phyloP scores from a whole-genome alignment of 805 yeast species.

The Phaffomyces antillensis region DNA sequence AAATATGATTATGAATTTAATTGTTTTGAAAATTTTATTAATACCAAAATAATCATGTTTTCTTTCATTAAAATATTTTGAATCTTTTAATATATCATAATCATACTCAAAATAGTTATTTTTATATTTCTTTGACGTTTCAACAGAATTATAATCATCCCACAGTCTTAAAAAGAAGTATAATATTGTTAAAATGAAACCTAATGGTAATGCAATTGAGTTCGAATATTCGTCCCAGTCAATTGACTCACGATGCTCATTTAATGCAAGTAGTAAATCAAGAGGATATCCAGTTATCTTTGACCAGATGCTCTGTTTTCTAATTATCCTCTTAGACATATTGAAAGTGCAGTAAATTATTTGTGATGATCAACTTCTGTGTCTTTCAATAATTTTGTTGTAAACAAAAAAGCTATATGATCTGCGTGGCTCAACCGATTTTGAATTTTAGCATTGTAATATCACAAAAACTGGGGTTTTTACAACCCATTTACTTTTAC shows the following conservation, averaged over 20 bases:
- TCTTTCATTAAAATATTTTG: slow-evolving; percentile 14
- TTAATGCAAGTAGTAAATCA: slow-evolving; percentile 18
- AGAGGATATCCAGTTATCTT: slow-evolving; percentile 19
- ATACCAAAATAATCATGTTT: slow-evolving; percentile 3
- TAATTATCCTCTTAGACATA: slow-evolving; percentile 6
- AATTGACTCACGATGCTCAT: slow-evolving; percentile 22
- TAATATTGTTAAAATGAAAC: slow-evolving; percentile 14
- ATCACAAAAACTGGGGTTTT: too few relatives aligned
- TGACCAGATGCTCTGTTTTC: slow-evolving; percentile 17
- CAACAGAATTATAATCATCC: slow-evolving; percentile 14
- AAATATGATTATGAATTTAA: slow-evolving; percentile 11
- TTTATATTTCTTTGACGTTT: background rate
- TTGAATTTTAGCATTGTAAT: too few relatives aligned
- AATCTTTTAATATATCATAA: slow-evolving; percentile 12
- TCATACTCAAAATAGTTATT: slow-evolving; percentile 8
- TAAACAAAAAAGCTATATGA: too few relatives aligned
- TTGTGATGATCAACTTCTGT: too few relatives aligned
- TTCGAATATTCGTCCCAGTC: slow-evolving; percentile 24
- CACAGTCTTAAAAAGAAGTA: slow-evolving; percentile 21
- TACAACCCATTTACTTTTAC: too few relatives aligned
- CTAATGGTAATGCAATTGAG: slow-evolving; percentile 21
- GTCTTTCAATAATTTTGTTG: too few relatives aligned
- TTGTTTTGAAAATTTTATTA: slow-evolving; percentile 1
- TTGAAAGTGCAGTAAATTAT: too few relatives aligned
- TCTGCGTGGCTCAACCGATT: too few relatives aligned